Percentiles rank a stretch among this genome's conserved stretches.
Conservation (phyloP, 2,329 filamentous ascomycete genomes). For the Berkeleyomyces basicola region DNA sequence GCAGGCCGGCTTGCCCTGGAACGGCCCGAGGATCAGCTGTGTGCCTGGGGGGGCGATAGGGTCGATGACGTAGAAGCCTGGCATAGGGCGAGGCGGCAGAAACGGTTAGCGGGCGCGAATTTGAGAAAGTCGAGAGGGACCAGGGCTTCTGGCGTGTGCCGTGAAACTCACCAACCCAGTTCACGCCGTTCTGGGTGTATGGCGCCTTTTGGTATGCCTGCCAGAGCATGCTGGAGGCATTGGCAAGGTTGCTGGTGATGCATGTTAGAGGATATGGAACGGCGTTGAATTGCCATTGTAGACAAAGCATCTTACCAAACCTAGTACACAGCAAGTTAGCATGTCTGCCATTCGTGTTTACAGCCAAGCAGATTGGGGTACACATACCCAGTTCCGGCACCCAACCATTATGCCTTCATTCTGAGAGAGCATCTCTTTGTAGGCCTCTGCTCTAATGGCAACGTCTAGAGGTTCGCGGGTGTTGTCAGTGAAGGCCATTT, state of each 20-base stretch:
- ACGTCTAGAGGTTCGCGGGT: slow-evolving; percentile 43
- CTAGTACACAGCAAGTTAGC: not conserved
- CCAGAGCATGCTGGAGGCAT: slow-evolving; percentile 60
- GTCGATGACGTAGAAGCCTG: slow-evolving; percentile 60
- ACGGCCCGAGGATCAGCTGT: slow-evolving; percentile 60
- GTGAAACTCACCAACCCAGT: slow-evolving; percentile 49
- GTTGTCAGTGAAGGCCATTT: not conserved
- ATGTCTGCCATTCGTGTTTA: not conserved
- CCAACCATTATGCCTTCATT: slow-evolving; percentile 51
- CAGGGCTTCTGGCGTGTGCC: not conserved
- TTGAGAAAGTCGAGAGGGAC: not conserved
- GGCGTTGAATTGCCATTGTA: not conserved
- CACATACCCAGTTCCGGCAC: slow-evolving; percentile 62
- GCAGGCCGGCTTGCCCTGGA: slow-evolving; percentile 66
- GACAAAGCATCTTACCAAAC: not conserved
- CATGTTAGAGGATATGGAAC: not conserved
- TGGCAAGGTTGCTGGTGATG: slow-evolving; percentile 51
- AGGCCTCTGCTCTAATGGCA: slow-evolving; percentile 54
- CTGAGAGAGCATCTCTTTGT: slow-evolving; percentile 56
- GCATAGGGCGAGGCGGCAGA: not conserved
- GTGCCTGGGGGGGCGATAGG: slow-evolving; percentile 17
- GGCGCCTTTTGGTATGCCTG: slow-evolving; percentile 61
- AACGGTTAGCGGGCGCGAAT: slow-evolving; percentile 3
- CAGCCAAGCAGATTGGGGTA: not conserved
- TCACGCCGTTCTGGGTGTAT: slow-evolving; percentile 47